A percentile compares a stretch with the other conserved stretches of the same genome.
Evolutionary conservation across 192 early-diverging fungal species (phyloP).

Genomic region (Backusella australiensis): DNA sequence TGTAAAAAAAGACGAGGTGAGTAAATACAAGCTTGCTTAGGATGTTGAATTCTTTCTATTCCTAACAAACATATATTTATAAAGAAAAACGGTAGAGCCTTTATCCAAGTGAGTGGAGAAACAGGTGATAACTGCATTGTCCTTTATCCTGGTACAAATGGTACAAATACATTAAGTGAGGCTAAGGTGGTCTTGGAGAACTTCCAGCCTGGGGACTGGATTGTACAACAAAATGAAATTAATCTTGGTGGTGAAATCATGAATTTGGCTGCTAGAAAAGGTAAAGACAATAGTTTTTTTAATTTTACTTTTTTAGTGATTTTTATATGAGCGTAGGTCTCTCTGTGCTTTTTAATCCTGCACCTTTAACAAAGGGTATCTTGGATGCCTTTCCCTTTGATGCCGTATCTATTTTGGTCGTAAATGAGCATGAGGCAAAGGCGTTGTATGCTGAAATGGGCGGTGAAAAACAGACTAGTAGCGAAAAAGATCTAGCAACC

Average conservation of each 20-base stretch:
- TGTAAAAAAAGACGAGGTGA: constrained; percentile 49
- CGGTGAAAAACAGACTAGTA: not conserved
- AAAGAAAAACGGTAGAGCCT: constrained; percentile 75
- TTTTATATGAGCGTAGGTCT: constrained; percentile 45
- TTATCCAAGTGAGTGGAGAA: constrained; percentile 75
- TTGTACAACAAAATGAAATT: constrained; percentile 90
- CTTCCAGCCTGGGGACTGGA: constrained; percentile 67
- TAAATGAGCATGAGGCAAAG: constrained; percentile 79
- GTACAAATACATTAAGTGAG: constrained; percentile 48
- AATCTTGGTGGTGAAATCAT: constrained; percentile 64
- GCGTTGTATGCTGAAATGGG: constrained; percentile 40
- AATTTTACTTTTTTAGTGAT: not conserved
- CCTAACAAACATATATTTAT: not conserved
- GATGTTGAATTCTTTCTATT: not conserved
- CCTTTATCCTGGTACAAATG: constrained; percentile 78
- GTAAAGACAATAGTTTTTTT: constrained; percentile 24
- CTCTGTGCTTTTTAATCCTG: constrained; percentile 81
- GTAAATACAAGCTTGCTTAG: not conserved
- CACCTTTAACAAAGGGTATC: constrained; percentile 62
- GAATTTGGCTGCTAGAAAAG: constrained; percentile 47
- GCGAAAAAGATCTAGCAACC: constrained; percentile 27
- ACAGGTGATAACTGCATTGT: constrained; percentile 88
- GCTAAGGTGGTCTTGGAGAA: constrained; percentile 46
- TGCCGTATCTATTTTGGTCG: constrained; percentile 69
- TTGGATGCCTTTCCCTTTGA: constrained; percentile 50